Percentiles rank a stretch among this genome's conserved stretches.
Evolutionary conservation across 805 yeast species (phyloP).

Genomic region (Candida maesae): DNA sequence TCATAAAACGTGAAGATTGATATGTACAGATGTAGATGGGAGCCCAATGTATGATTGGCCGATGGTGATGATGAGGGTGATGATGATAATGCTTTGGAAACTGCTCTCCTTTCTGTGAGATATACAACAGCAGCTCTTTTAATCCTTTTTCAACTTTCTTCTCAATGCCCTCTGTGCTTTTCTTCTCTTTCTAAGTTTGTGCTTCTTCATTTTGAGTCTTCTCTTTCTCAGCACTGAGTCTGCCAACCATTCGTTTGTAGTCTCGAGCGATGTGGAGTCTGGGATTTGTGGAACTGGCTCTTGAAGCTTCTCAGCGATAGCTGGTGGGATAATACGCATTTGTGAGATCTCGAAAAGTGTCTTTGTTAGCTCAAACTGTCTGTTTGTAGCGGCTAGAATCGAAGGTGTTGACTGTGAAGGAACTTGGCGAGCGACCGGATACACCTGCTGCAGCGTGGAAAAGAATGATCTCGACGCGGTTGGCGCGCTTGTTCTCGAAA

Average conservation of each 20-base stretch:
- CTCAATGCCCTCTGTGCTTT: constrained; percentile 82
- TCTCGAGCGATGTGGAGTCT: constrained; percentile 1
- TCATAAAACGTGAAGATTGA: not conserved
- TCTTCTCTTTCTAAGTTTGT: constrained; percentile 95
- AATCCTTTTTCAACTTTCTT: constrained; percentile 45
- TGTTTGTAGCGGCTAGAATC: constrained; percentile 6
- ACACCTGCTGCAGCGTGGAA: constrained; percentile 13
- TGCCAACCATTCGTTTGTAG: constrained; percentile 23
- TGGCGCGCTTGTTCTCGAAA: not conserved
- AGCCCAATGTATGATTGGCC: not conserved
- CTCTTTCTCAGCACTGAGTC: constrained; percentile 82
- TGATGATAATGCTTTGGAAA: too few species aligned
- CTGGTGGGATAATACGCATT: constrained; percentile 22
- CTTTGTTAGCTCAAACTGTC: constrained; percentile 10
- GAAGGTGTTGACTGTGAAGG: constrained; percentile 6
- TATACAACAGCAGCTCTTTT: too few species aligned
- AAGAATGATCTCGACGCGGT: constrained; percentile 2
- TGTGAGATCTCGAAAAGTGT: constrained; percentile 15
- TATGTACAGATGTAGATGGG: not conserved
- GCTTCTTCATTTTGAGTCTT: constrained; percentile 95
- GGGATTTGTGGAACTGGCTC: constrained; percentile 8
- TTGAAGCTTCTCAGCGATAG: constrained; percentile 19
- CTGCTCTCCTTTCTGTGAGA: too few species aligned
- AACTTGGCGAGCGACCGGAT: constrained; percentile 11
- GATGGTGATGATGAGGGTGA: not conserved